phyloP scores from a whole-genome alignment of 1,284 basidiomycete species.

The Irpex rosettiformis region DNA sequence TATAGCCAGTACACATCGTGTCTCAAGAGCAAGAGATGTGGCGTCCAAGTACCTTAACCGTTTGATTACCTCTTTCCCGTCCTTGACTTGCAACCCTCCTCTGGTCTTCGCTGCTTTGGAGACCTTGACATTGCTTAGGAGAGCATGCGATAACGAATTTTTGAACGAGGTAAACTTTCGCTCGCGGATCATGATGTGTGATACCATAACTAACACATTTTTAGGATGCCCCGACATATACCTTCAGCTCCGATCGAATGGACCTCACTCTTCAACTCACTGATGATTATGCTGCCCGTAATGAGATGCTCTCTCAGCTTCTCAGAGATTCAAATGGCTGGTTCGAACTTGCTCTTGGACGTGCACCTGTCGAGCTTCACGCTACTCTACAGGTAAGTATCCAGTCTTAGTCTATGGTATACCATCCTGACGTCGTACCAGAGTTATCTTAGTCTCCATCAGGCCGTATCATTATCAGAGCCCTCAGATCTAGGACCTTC shows the following conservation, averaged over 20 bases:
- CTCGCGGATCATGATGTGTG: background rate
- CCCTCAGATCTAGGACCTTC: conserved; percentile 88
- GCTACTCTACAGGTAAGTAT: conserved; percentile 79
- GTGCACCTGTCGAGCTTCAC: conserved; percentile 91
- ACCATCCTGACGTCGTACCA: conserved; percentile 28
- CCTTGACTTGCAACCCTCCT: conserved; percentile 87
- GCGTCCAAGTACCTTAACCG: conserved; percentile 84
- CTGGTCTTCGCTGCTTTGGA: conserved; percentile 91
- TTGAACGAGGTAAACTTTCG: conserved; percentile 73
- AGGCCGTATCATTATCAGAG: conserved; percentile 63
- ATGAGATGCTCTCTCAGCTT: conserved; percentile 78
- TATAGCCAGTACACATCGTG: conserved; percentile 80
- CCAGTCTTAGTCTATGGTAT: background rate
- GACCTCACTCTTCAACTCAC: conserved; percentile 79
- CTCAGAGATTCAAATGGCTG: conserved; percentile 75
- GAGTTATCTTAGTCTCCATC: conserved; percentile 81
- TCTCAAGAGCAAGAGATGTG: conserved; percentile 77
- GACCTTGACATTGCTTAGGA: conserved; percentile 84
- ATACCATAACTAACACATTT: conserved; percentile 1
- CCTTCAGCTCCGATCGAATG: conserved; percentile 78
- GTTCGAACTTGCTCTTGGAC: conserved; percentile 82
- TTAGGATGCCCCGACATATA: conserved; percentile 86
- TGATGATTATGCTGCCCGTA: conserved; percentile 85
- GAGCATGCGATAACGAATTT: conserved; percentile 89
- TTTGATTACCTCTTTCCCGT: conserved; percentile 91